Evolutionary conservation across 106 monocot species (phyloP), one percentile per base, ranked within the genome.

Genomic region (Allium fistulosum): DNA sequence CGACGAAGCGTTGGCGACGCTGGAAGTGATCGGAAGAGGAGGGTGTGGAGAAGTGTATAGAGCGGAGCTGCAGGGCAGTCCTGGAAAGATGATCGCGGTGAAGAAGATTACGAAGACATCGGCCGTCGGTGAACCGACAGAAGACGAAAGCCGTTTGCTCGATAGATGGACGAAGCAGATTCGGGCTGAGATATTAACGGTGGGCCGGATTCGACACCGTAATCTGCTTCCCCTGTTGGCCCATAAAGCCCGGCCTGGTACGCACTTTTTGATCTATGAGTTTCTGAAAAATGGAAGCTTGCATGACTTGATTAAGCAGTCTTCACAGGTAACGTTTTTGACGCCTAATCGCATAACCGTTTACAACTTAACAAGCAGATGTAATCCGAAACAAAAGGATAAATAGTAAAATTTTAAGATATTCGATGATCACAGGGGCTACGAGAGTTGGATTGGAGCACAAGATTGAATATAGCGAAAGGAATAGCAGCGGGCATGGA

Each of bases 201-300:
- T 95, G 6, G 95, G 85, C 1, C 81, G 76, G 37, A 78, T 84
- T 67, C 83, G 88, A 17, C 95, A 95, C 81, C 82, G 78, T 5
- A 95, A 95, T 59, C 77, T 95, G 22, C 77, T 95, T 7, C 85
- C 91, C 0, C 80, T 95, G 1, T 58, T 91, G 0, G 95, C 88
- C 0, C 95, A 95, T 75, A 71, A 91, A 12, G n/a, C 81, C 10
- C 77, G 77, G 4, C 63, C 75, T 4, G 80, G 84, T 11, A 75
- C 78, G 72, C 76, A 88, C 78, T 86, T 77, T 59, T 77, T 95
- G 12, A 26, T 95, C 69, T 88, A 88, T 75, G 88, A 88, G 76
- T 88, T 49, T 85, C 91, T 91, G 91, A 81, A 84, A 71, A 91
- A 86, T 65, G 96, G 96, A 13, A 85, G 83, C 63, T 75, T 96